Percentiles rank a stretch among this genome's conserved stretches.
phyloP scores from a whole-genome alignment of 768 basidiomycete genomes.

The Cystofilobasidium ferigula region DNA sequence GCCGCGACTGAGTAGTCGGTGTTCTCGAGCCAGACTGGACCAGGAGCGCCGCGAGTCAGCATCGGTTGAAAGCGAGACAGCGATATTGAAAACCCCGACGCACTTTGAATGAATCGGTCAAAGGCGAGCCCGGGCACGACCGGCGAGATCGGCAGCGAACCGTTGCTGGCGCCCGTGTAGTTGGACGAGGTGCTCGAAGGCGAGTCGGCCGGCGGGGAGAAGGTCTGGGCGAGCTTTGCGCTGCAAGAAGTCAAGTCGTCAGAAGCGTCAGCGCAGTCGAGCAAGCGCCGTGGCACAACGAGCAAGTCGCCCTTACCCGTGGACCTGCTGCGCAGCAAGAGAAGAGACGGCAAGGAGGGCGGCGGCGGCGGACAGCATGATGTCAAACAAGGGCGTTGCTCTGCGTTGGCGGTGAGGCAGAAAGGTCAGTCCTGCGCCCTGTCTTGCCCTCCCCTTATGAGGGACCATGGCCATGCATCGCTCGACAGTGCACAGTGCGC shows the following conservation, averaged over 20 bases:
- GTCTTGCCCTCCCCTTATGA: no score
- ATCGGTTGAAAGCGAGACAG: no score
- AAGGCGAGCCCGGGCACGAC: conserved; percentile 41
- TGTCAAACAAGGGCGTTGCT: background rate
- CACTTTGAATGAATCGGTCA: conserved; percentile 4
- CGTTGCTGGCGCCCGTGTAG: conserved; percentile 43
- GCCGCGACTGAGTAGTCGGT: conserved; percentile 30
- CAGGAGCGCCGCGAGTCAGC: conserved; percentile 33
- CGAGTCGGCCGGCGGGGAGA: conserved; percentile 34
- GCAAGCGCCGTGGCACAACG: background rate
- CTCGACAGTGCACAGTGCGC: no score
- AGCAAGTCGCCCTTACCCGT: background rate
- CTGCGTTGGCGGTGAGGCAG: conserved; percentile 8
- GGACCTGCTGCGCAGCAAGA: background rate
- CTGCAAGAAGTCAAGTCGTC: background rate
- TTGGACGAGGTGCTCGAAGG: conserved; percentile 35
- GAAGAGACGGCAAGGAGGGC: conserved; percentile 9
- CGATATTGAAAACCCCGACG: no score
- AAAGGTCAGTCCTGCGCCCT: no score
- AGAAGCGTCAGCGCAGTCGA: background rate
- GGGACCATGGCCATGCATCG: no score
- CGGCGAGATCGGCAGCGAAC: conserved; percentile 41
- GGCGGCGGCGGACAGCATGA: conserved; percentile 4
- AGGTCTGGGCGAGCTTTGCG: conserved; percentile 31
- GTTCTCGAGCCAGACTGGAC: conserved; percentile 34